Evolutionary conservation across 2,329 filamentous ascomycete genomes (phyloP).

Genomic region (Penicillium sclerotigenum): DNA sequence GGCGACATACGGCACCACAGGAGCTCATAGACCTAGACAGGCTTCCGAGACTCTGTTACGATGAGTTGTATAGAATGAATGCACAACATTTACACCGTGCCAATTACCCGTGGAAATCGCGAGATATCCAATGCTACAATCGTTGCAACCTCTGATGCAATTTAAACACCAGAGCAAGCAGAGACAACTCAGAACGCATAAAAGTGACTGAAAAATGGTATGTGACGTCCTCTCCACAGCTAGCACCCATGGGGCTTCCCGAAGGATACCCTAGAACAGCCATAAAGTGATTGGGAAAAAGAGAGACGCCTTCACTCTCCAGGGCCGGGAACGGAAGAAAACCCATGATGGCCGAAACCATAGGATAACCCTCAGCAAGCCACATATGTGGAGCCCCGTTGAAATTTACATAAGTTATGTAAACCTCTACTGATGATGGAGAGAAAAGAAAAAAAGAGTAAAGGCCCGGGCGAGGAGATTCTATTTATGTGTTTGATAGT

Average conservation of each 20-base stretch:
- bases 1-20: background rate
- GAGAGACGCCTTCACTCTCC: constrained; percentile 43
- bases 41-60: background rate
- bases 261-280: constrained; percentile 44
- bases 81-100: background rate
- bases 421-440: constrained; percentile 54
- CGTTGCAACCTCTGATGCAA: background rate
- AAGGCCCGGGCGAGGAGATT: constrained; percentile 10
- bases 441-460: constrained; percentile 40
- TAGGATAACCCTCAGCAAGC: constrained; percentile 52
- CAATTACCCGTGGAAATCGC: background rate
- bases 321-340: constrained; percentile 52
- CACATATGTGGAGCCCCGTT: constrained; percentile 48
- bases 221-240: constrained; percentile 50
- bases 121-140: background rate
- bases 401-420: constrained; percentile 49
- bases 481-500: constrained; percentile 31
- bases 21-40: background rate
- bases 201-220: constrained; percentile 22
- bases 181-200: background rate
- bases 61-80: background rate
- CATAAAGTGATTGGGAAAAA: constrained; percentile 46
- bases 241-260: constrained; percentile 42
- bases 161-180: background rate
- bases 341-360: constrained; percentile 43